Evolutionary conservation across 2,329 filamentous ascomycete species (phyloP).

Genomic region (Claviceps lovelessii): DNA sequence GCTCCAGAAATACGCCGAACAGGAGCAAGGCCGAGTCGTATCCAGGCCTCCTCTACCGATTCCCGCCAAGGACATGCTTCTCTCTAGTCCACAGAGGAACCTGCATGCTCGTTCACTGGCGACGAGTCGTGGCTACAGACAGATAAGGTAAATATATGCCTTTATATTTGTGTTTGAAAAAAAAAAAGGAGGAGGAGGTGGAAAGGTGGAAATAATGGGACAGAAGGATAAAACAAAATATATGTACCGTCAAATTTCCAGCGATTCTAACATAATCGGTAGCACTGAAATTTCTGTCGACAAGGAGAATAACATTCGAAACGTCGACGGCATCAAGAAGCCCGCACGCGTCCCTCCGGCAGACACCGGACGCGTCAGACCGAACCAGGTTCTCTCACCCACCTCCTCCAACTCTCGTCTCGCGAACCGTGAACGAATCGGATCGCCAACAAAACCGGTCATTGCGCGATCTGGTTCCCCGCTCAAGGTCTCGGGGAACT

Average conservation of each 20-base stretch:
- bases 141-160: constrained; percentile 29
- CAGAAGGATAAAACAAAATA: neutral
- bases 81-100: constrained; percentile 23
- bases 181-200: neutral
- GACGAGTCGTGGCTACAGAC: constrained; percentile 26
- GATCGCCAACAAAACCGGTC: constrained; percentile 42
- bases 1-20: constrained; percentile 35
- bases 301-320: constrained; percentile 59
- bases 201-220: too few species aligned
- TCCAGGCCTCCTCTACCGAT: constrained; percentile 32
- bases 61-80: constrained; percentile 33
- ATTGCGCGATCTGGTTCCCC: constrained; percentile 47
- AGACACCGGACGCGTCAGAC: constrained; percentile 22
- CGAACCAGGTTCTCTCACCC: constrained; percentile 59
- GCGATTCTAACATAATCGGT: constrained; percentile 8
- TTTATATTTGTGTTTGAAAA: neutral
- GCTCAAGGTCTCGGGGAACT: constrained; percentile 34
- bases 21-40: constrained; percentile 27
- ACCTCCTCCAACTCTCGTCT: constrained; percentile 69
- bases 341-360: constrained; percentile 31
- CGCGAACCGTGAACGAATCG: constrained; percentile 29
- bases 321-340: constrained; percentile 57
- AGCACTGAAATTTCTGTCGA: constrained; percentile 54
- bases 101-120: constrained; percentile 10
- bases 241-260: neutral